Evolutionary conservation across 2,329 filamentous ascomycete genomes (phyloP).

Genomic region (Alternaria gansuensis): DNA sequence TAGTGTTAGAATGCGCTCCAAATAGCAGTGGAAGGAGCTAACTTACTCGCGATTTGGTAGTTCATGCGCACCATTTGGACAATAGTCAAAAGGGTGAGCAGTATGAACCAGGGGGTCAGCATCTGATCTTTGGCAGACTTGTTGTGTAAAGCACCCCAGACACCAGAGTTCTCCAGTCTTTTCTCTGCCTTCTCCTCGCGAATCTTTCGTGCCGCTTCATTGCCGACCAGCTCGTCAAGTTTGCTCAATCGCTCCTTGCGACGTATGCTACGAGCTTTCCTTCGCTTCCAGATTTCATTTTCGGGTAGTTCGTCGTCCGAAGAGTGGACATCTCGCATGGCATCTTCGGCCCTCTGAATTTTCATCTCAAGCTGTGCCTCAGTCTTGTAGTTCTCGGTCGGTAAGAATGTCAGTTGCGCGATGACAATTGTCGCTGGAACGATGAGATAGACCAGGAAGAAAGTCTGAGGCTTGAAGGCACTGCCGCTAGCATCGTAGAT

Average conservation of each 20-base stretch:
- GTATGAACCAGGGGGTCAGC: conserved; percentile 79
- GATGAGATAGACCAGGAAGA: conserved; percentile 76
- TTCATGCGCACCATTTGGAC: conserved; percentile 73
- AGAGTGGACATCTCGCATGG: conserved; percentile 58
- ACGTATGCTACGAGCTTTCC: conserved; percentile 45
- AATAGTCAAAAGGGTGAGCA: conserved; percentile 81
- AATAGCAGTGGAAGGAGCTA: background rate
- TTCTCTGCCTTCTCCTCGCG: conserved; percentile 69
- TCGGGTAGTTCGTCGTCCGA: conserved; percentile 65
- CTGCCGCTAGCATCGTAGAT: conserved; percentile 69
- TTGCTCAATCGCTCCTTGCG: conserved; percentile 70
- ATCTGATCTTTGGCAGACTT: conserved; percentile 76
- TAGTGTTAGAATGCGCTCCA: background rate
- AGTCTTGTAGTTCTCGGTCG: conserved; percentile 80
- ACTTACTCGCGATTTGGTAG: conserved; percentile 79
- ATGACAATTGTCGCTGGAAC: conserved; percentile 73
- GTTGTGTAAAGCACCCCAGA: conserved; percentile 86
- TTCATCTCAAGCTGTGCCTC: conserved; percentile 49
- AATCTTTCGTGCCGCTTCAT: conserved; percentile 68
- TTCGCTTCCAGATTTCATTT: conserved; percentile 57
- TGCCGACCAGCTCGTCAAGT: conserved; percentile 76
- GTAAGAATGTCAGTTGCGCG: conserved; percentile 76
- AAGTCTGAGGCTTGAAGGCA: conserved; percentile 68
- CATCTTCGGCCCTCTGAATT: conserved; percentile 44
- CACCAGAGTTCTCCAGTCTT: conserved; percentile 73